Evolutionary conservation across 257 asterid genomes (phyloP).

Genomic region (Solanum virginianum): DNA sequence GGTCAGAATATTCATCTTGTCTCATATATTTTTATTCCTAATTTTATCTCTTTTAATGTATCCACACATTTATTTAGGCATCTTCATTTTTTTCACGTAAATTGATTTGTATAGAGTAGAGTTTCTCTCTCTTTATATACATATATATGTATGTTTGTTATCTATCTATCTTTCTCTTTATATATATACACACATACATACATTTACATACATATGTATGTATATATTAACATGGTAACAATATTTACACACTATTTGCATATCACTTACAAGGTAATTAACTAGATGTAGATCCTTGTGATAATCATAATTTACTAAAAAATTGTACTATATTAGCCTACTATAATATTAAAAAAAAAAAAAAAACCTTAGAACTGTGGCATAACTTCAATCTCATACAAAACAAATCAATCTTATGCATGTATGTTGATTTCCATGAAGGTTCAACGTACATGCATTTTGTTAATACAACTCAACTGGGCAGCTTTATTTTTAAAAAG

Average conservation of each 20-base stretch:
- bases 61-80: neutral
- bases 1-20: neutral
- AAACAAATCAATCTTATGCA: neutral
- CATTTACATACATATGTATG: too few relatives aligned
- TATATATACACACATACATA: too few relatives aligned
- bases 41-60: neutral
- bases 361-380: neutral
- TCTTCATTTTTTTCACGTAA: neutral
- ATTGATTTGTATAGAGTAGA: too few relatives aligned
- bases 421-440: neutral
- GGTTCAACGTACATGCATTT: neutral
- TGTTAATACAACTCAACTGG: neutral
- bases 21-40: neutral
- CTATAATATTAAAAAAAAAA: neutral
- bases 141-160: too few relatives aligned
- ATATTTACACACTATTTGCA: neutral
- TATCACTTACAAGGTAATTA: neutral
- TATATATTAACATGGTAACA: neutral
- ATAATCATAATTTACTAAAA: neutral
- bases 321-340: neutral
- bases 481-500: too few relatives aligned
- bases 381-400: neutral
- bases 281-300: neutral
- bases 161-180: too few relatives aligned
- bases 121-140: too few relatives aligned